Evolutionary conservation across 805 yeast genomes (phyloP), one percentile per base, ranked within the genome.

Genomic region (Candida pseudofarinosa): DNA sequence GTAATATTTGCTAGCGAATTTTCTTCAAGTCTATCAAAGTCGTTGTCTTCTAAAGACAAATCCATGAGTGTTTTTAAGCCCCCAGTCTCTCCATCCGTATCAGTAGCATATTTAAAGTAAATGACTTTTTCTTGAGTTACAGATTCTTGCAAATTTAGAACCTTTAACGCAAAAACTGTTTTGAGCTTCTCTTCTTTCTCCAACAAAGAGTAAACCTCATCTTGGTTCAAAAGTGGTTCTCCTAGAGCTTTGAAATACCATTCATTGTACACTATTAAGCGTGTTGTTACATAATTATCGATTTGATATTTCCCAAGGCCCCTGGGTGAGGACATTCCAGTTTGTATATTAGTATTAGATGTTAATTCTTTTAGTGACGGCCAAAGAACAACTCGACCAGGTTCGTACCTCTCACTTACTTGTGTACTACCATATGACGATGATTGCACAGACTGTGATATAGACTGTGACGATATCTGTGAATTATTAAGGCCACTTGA

Each of bases 221-320:
- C 28, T 7, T 23, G 10, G 28, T 23, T 10, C 10, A 10, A 10
- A 23, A 7, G 28, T 10, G 6, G 28, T 10, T 23, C 28, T 23
- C 28, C 28, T 7, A 23, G 28, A 23, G 28, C 28, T 23, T 55
- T 56, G 37, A 52, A 52, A 37, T 53, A 59, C 72, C 72, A 68
- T 47, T 69, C 73, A 30, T 54, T 55, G 49, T 59, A 67, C 41
- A 69, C 63, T 2, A 65, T 37, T 3, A 65, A 42, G 20, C 67
- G 47, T 3, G 55, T 46, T 3, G 60, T 50, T 32, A 63, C 41
- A 15, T 52, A 50, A 14, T 57, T 45, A 16, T 58, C 61, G 17
- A 55, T 23, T 10, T 23, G 28, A 10, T 23, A 23, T 23, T 23
- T 23, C 28, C 28, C 28, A 23, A 23, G 35, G 6, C 18, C 12